Base-by-base conservation (phyloP, 2,329 filamentous ascomycete species). In the Trichoderma sp. region DNA sequence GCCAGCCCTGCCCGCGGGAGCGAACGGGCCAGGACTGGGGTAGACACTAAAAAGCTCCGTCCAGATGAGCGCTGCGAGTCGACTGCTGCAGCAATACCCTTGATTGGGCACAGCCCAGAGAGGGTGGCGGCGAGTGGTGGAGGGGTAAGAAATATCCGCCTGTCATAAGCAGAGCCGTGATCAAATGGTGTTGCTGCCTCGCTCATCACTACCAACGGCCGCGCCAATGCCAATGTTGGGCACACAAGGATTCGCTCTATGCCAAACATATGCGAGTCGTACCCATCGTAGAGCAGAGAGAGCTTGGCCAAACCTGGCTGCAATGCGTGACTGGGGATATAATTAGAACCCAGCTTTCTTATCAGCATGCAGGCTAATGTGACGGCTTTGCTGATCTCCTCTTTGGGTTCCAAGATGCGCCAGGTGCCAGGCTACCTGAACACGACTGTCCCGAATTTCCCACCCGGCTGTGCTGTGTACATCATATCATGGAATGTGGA, bases 1-100 rank as follows among this genome's bases (percentile, higher is more conserved):
- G 71, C 71, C 75, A 75, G 75, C 75, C 75, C 75, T 76, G 75
- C 63, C 66, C 31, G 74, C 74, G 74, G 74, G 74, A 75, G 67
- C 67, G 74, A 75, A 71, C 67, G 59, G 68, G 68, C 67, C 62
- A 75, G 62, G 74, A 59, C 74, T 71, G 74, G 74, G 74, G 74
- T 75, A 71, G 59, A 24, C 27, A 66, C 74, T 71, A 67, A 75
- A 75, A 75, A 45, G 50, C 67, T 76, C 62, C 75, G 75, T 76
- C 24, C 68, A 76, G 63, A 75, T 38, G 62, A 53, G 74, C 60
- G 59, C 66, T 71, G 33, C 60, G 74, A 75, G 67, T 75, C 56
- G 66, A 29, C 41, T 71, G 67, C 53, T 65, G 53, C 31, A 60
- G 67, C 45, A n/a, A 27, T 59, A 45, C 29, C 29, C 56, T 38